phyloP scores from a whole-genome alignment of 2,329 filamentous ascomycete species.

The Aspergillus pseudoterreus region DNA sequence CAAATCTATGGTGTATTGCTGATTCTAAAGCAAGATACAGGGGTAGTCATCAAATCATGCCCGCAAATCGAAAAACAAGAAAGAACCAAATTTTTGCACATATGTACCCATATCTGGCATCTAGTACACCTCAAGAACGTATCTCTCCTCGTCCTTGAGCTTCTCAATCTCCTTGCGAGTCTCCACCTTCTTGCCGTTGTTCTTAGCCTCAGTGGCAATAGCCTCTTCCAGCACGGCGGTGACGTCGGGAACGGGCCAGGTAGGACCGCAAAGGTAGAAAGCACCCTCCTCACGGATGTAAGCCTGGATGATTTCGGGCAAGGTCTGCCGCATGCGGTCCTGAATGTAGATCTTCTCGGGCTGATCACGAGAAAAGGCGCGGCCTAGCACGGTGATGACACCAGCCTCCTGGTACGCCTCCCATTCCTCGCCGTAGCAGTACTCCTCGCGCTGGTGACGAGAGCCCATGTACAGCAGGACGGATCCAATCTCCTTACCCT shows the following conservation, averaged over 20 bases:
- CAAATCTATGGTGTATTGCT: neutral
- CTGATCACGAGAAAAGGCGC: conserved; percentile 95
- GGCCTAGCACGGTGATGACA: conserved; percentile 88
- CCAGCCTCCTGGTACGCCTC: conserved; percentile 95
- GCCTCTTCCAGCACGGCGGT: conserved; percentile 92
- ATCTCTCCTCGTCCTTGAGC: conserved; percentile 89
- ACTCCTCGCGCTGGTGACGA: conserved; percentile 96
- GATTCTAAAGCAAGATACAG: neutral
- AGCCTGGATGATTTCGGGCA: conserved; percentile 76
- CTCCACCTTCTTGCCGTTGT: conserved; percentile 71
- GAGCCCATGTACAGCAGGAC: conserved; percentile 96
- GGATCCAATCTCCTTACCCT: conserved; percentile 88
- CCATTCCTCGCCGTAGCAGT: conserved; percentile 98
- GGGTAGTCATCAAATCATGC: neutral
- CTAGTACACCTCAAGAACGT: conserved; percentile 96
- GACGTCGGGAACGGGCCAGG: conserved; percentile 97
- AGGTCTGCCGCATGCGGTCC: conserved; percentile 89
- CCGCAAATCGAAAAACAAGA: neutral
- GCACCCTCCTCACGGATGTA: conserved; percentile 85
- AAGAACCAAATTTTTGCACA: conserved; percentile 1
- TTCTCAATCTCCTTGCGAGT: conserved; percentile 89
- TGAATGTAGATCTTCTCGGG: conserved; percentile 99
- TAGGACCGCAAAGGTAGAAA: conserved; percentile 97
- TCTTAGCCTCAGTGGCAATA: conserved; percentile 70
- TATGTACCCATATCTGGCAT: neutral